Percentiles rank a stretch among this genome's conserved stretches.
Evolutionary conservation across 495 filamentous ascomycete species (phyloP).

Genomic region (Annulohypoxylon moriforme): DNA sequence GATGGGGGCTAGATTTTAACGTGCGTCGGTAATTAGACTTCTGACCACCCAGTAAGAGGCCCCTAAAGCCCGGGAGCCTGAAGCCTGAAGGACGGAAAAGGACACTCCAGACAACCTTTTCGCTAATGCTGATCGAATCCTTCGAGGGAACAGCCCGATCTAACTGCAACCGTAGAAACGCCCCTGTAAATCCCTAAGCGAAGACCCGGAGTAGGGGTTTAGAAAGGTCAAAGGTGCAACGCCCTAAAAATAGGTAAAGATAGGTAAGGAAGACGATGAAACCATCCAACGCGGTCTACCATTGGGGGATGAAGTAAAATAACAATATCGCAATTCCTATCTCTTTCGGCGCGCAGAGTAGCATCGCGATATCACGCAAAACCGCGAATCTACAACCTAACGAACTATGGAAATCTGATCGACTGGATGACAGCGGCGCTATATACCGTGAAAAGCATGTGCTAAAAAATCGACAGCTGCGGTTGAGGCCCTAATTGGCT

Average conservation of each 20-base stretch:
- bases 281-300: not conserved
- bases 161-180: not conserved
- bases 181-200: slow-evolving; percentile 1
- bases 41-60: not conserved
- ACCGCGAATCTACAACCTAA: not conserved
- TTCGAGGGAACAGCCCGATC: not conserved
- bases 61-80: too few relatives aligned
- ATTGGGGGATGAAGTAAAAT: not conserved
- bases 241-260: not conserved
- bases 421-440: not conserved
- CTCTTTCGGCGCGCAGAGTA: too few relatives aligned
- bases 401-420: not conserved
- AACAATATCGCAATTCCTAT: not conserved
- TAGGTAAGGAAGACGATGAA: not conserved
- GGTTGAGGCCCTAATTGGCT: not conserved
- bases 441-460: not conserved
- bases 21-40: not conserved
- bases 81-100: not conserved
- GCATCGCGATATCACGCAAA: not conserved
- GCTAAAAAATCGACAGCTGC: not conserved
- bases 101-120: not conserved
- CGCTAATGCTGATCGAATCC: not conserved
- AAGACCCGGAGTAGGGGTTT: not conserved
- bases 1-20: not conserved
- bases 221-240: not conserved